Evolutionary conservation across 2,329 filamentous ascomycete species (phyloP), one percentile per base, ranked within the genome.

Genomic region (Sporothrix pseudoabietina): DNA sequence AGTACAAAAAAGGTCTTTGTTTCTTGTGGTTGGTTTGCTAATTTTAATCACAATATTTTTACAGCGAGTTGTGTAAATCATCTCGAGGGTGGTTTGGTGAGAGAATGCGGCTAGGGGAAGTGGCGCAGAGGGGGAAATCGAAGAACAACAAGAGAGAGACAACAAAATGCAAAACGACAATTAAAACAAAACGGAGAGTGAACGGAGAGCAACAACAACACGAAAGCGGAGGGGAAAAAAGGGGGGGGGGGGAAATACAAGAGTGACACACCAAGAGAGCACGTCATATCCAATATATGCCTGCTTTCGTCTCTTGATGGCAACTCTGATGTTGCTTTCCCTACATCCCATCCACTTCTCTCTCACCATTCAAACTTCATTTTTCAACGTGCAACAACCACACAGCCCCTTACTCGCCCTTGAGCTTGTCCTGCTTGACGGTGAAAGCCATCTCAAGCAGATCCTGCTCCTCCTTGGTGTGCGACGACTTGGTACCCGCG

Each of bases 391-490:
- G 59, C 70, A 30, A 7, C 8, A 14, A 32, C 35, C 6, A 16
- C 30, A 16, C n/a, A 14, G 7, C 9, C 22, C 66, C 75, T 79
- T 87, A 89, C 83, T 89, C 87, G 79, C 89, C 89, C 85, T 91
- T 91, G 72, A 91, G 85, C 84, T 91, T 91, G 78, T 91, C 89
- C 82, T 91, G 89, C 78, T 84, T 89, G 55, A 91, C 88, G 14
- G 83, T 84, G 78, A 91, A 90, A 72, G 89, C 89, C 82, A 83
- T 86, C 80, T 90, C 84, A 77, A 95, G 84, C 78, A 99, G 83
- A 66, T 96, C 93, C 81, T 92, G 87, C 87, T 98, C 96, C 86
- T 99, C 96, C 88, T 95, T 97, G 83, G 90, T 85, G 84, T 99
- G 96, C 72, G 88, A 89, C 61, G 87, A 85, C 90, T 99, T 99